Conservation (phyloP, 2,329 filamentous ascomycete species). For the Arthrobotrys iridis region DNA sequence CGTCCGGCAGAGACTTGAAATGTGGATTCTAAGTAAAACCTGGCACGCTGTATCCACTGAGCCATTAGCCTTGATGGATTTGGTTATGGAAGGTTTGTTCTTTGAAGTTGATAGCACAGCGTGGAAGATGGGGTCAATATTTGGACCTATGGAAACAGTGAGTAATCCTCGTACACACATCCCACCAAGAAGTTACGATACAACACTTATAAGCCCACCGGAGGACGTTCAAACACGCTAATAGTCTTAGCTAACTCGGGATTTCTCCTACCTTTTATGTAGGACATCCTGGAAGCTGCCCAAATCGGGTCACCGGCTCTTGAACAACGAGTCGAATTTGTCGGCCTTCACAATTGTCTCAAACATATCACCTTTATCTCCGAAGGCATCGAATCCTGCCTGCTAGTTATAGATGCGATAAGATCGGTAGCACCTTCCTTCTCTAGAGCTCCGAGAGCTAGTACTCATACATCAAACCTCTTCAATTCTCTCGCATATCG, state of each 20-base stretch:
- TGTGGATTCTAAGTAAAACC: not conserved
- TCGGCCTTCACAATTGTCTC: constrained; percentile 56
- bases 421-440: not conserved
- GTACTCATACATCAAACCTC: constrained; percentile 55
- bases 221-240: too few relatives aligned
- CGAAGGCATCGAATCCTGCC: constrained; percentile 54
- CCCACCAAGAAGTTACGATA: too few relatives aligned
- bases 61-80: constrained; percentile 55
- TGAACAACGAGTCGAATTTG: constrained; percentile 54
- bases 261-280: not conserved
- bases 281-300: constrained; percentile 26
- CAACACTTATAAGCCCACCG: too few relatives aligned
- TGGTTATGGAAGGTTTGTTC: constrained; percentile 57
- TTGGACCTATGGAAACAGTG: constrained; percentile 55
- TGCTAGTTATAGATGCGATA: constrained; percentile 45
- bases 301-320: constrained; percentile 1
- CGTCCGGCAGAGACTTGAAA: constrained; percentile 13
- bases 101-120: constrained; percentile 55
- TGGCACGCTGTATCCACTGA: constrained; percentile 37
- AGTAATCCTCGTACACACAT: too few relatives aligned
- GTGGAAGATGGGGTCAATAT: constrained; percentile 55
- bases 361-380: constrained; percentile 56
- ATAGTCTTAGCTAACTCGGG: too few relatives aligned
- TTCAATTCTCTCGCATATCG: constrained; percentile 59
- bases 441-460: not conserved